Evolutionary conservation across 768 basidiomycete species (phyloP).

Genomic region (Psilocybe sp.): DNA sequence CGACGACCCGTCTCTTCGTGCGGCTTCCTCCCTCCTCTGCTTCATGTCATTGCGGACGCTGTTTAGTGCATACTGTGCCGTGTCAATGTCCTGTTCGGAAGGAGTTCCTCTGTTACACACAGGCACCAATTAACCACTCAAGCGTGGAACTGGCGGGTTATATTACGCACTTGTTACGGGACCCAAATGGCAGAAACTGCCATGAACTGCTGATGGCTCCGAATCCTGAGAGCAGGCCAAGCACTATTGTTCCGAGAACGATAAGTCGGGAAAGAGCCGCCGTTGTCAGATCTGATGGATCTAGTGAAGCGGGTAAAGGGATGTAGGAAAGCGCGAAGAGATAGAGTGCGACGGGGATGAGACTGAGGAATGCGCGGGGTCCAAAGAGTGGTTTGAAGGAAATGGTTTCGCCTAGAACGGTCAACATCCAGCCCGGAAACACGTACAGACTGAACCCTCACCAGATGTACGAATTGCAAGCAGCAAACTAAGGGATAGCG

Average conservation of each 20-base stretch:
- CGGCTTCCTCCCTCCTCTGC: conserved; percentile 32
- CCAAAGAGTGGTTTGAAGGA: conserved; percentile 21
- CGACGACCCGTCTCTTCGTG: conserved; percentile 11
- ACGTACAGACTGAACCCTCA: conserved; percentile 8
- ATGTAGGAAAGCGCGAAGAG: conserved; percentile 62
- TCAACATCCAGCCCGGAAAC: background rate
- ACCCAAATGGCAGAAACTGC: conserved; percentile 49
- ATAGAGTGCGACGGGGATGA: conserved; percentile 52
- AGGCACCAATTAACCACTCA: background rate
- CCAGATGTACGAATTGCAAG: conserved; percentile 38
- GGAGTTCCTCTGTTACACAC: conserved; percentile 29
- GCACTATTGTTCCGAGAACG: conserved; percentile 72
- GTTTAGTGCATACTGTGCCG: conserved; percentile 55
- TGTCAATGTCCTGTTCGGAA: conserved; percentile 49
- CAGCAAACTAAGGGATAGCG: conserved; percentile 60
- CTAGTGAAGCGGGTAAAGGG: conserved; percentile 57
- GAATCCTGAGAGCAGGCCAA: conserved; percentile 80
- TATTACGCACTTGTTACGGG: conserved; percentile 21
- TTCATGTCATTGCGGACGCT: conserved; percentile 59
- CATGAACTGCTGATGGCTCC: conserved; percentile 71
- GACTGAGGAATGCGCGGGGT: conserved; percentile 36
- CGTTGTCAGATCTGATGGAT: conserved; percentile 37
- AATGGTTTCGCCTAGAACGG: conserved; percentile 2
- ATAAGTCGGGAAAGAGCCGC: conserved; percentile 61
- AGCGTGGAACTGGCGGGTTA: background rate